Base-by-base conservation (phyloP, 2,329 filamentous ascomycete genomes). In the Whalleya microplaca region DNA sequence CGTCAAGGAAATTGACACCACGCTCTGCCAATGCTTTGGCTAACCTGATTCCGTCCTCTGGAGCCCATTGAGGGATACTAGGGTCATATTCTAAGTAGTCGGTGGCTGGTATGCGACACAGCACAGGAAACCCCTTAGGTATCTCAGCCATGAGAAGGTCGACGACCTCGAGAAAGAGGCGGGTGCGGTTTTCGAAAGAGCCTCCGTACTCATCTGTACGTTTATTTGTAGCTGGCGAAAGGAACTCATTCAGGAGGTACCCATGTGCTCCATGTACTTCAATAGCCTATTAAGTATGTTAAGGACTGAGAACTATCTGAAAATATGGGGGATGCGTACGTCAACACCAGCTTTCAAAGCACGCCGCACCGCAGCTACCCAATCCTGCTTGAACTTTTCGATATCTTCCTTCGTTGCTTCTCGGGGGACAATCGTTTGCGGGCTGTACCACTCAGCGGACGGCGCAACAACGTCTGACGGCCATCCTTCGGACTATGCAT, bases 1-100 rank as follows among this genome's bases (percentile, higher is more conserved):
- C 82, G 66, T 95, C 91, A 1, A 95, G 75, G 1, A 95, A 75
- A 69, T 95, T 90, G 2, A 94, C 84, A 2, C 90, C 90, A 12
- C 75, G 78, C 1, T 84, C 81, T 0, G 86, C 86, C 0, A 95
- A 76, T 0, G 87, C 73, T 45, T 78, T 70, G 0, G 90, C 87
- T 1, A 95, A 80, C 47, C 78, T 77, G 27, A 85, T 78, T 0
- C 85, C 86, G 52, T 94, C 81, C 16, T 85, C 80, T 2, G 84
- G 64, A 0, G 81, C 88, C 90, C 91, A 95, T 65, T 82, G 84
- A 62, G 86, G 82, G 10, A 78, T 75, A 19, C 79, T 71, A 1
- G 78, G 78, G 47, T 82, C 79, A 55, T 82, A 77, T 56, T 92
- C 87, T 0, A 93, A 79, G 88, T 88, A 92, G 67, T 94, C 90